These are phyloP conservation scores for Sporisorium sorghi DNA, from an alignment of 1,284 basidiomycete species.

Conservation along the genomic window DNA sequence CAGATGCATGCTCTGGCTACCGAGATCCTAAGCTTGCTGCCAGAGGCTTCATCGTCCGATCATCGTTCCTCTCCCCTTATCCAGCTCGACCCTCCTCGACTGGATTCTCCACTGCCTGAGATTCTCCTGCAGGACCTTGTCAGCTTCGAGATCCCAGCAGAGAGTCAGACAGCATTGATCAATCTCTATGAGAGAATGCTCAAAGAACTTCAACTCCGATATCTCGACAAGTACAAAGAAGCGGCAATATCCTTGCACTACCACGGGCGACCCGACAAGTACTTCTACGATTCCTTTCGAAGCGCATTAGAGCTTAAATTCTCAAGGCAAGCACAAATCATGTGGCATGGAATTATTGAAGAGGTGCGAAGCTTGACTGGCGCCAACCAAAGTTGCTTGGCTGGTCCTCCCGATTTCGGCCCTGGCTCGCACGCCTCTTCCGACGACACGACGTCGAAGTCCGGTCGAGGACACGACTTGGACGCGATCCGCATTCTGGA, in stretches of 20 bases:
- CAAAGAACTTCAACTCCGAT: background rate
- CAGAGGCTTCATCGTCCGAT: background rate
- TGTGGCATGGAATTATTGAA: background rate
- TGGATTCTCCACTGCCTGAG: background rate
- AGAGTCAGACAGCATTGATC: background rate
- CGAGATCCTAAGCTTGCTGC: background rate
- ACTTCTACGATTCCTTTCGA: background rate
- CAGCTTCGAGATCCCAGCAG: background rate
- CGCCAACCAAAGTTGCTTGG: background rate
- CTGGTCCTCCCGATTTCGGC: background rate
- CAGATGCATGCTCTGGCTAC: background rate
- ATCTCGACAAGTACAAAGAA: background rate
- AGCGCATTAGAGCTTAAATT: background rate
- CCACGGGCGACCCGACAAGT: background rate
- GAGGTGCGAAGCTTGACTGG: background rate
- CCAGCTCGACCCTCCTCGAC: background rate
- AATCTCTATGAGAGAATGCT: background rate
- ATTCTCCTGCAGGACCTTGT: background rate
- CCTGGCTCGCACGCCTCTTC: background rate
- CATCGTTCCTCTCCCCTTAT: background rate
- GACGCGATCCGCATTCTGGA: constrained; percentile 59
- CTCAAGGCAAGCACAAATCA: background rate
- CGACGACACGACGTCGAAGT: background rate
- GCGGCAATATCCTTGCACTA: background rate
- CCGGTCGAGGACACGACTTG: constrained; percentile 39